Conservation (phyloP, 768 basidiomycete species). For the Rhodotorula sphaerocarpa region DNA sequence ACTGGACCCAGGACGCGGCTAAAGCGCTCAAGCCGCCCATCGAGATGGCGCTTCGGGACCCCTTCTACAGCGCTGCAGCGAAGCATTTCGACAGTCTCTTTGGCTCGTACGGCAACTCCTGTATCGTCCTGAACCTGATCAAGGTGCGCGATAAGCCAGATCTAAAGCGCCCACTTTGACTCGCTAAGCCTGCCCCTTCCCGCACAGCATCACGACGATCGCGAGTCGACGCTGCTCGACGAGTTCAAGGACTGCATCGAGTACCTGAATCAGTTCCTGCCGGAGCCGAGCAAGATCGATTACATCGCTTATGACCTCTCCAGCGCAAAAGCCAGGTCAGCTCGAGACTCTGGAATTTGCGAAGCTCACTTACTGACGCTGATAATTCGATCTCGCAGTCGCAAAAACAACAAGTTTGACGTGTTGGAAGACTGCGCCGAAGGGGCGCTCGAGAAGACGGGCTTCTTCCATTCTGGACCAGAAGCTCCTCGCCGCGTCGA, state of each 20-base stretch:
- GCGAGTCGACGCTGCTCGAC: conserved; percentile 80
- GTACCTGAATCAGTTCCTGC: conserved; percentile 92
- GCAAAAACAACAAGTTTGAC: conserved; percentile 64
- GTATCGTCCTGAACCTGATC: conserved; percentile 88
- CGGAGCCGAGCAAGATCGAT: conserved; percentile 71
- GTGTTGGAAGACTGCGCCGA: conserved; percentile 91
- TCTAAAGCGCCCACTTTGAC: too few relatives aligned
- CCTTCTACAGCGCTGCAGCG: conserved; percentile 86
- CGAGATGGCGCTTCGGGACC: conserved; percentile 92
- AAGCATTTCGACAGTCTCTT: conserved; percentile 88
- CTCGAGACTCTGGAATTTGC: neutral
- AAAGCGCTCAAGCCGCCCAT: conserved; percentile 88
- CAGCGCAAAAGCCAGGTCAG: conserved; percentile 84
- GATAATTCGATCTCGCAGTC: neutral
- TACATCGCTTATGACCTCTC: conserved; percentile 97
- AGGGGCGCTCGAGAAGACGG: conserved; percentile 78
- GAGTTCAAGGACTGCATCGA: conserved; percentile 86
- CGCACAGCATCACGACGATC: conserved; percentile 45
- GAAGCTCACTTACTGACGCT: neutral
- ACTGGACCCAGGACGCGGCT: conserved; percentile 86
- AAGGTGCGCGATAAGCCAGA: conserved; percentile 73
- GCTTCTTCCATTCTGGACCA: conserved; percentile 89
- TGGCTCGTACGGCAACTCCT: conserved; percentile 75
- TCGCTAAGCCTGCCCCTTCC: too few relatives aligned
- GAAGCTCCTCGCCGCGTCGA: conserved; percentile 55